phyloP scores from a whole-genome alignment of 768 basidiomycete genomes.

The Galerina sulciceps region DNA sequence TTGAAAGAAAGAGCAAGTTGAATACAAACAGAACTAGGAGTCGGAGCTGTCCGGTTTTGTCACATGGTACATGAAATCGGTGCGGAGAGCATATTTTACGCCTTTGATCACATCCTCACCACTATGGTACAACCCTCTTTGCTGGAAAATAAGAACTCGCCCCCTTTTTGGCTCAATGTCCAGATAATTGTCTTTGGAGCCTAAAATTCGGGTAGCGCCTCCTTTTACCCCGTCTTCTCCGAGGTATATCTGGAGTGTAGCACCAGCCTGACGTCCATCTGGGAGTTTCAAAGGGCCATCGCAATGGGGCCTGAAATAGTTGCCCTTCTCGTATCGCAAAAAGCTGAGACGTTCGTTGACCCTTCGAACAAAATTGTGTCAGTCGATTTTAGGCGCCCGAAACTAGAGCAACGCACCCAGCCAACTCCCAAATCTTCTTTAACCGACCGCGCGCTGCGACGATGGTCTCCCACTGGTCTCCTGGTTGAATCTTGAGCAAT shows the following conservation, averaged over 20 bases:
- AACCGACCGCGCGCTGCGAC: slow-evolving; percentile 26
- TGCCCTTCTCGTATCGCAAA: slow-evolving; percentile 45
- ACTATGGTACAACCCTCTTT: slow-evolving; percentile 42
- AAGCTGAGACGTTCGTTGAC: slow-evolving; percentile 50
- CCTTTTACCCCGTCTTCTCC: slow-evolving; percentile 40
- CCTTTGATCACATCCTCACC: slow-evolving; percentile 45
- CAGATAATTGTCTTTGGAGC: slow-evolving; percentile 30
- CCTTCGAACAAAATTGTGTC: slow-evolving; percentile 20
- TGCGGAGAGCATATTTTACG: slow-evolving; percentile 44
- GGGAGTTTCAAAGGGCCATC: slow-evolving; percentile 41
- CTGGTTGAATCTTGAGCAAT: slow-evolving; percentile 33
- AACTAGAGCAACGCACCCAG: slow-evolving; percentile 31
- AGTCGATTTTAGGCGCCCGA: not conserved
- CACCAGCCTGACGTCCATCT: slow-evolving; percentile 40
- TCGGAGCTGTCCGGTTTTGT: not conserved
- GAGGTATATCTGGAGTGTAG: slow-evolving; percentile 52
- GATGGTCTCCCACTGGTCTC: slow-evolving; percentile 36
- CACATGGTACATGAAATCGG: slow-evolving; percentile 42
- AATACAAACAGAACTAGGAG: not conserved
- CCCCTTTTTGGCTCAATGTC: slow-evolving; percentile 49
- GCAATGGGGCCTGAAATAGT: slow-evolving; percentile 45
- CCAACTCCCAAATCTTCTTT: slow-evolving; percentile 37
- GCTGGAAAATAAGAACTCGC: slow-evolving; percentile 50
- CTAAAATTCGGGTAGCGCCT: slow-evolving; percentile 45
- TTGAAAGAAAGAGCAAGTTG: too few species aligned